These are phyloP conservation scores for Corrigiola litoralis DNA, from an alignment of 179 eudicot genomes.

Conservation along the genomic window DNA sequence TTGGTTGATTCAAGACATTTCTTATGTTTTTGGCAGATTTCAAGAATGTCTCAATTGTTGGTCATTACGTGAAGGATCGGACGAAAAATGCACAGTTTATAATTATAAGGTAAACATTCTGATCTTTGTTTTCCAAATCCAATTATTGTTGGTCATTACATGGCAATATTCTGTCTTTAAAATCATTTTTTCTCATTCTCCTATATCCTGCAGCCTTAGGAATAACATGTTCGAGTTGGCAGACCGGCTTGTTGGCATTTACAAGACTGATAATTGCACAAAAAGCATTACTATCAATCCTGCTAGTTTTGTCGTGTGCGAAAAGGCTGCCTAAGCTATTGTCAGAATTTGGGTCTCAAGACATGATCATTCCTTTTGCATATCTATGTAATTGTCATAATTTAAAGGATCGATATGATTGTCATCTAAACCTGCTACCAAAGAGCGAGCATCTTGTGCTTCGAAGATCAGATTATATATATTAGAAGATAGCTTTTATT, in stretches of 20 bases:
- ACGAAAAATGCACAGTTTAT: slow-evolving; percentile 96
- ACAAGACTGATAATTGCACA: slow-evolving; percentile 95
- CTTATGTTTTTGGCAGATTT: slow-evolving; percentile 50
- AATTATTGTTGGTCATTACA: neutral
- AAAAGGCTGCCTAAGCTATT: slow-evolving; percentile 36
- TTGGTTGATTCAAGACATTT: neutral
- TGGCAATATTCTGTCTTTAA: neutral
- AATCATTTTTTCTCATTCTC: neutral
- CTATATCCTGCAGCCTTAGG: slow-evolving; percentile 68
- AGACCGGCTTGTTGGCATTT: slow-evolving; percentile 95
- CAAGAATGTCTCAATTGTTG: slow-evolving; percentile 96
- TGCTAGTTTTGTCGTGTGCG: slow-evolving; percentile 68
- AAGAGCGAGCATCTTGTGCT: no score
- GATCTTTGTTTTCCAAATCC: neutral
- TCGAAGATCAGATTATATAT: no score
- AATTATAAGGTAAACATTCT: slow-evolving; percentile 68
- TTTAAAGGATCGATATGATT: no score
- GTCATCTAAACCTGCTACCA: no score
- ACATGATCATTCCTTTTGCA: neutral
- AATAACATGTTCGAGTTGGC: slow-evolving; percentile 99
- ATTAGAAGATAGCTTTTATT: no score
- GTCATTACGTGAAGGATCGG: slow-evolving; percentile 95
- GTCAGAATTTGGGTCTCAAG: neutral
- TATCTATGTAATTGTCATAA: no score
- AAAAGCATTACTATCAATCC: slow-evolving; percentile 92